phyloP scores from a whole-genome alignment of 306 rosid species.

The Dryas octopetala region DNA sequence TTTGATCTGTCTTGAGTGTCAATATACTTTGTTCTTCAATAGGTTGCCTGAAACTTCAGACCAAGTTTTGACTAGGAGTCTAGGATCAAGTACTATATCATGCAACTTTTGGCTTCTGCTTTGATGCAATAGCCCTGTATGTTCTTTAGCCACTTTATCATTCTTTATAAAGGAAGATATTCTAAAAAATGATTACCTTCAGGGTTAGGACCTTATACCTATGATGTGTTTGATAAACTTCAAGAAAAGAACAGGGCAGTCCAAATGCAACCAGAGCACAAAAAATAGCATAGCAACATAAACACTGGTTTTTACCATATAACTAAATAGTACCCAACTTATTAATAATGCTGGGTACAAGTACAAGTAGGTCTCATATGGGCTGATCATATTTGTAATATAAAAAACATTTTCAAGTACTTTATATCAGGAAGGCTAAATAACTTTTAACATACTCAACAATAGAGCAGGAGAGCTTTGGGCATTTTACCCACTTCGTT shows the following conservation, averaged over 20 bases:
- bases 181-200: no score
- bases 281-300: neutral
- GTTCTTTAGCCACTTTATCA: neutral
- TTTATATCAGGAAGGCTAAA: neutral
- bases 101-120: neutral
- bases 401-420: neutral
- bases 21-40: neutral
- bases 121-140: neutral
- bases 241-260: neutral
- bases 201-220: neutral
- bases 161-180: neutral
- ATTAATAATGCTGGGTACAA: neutral
- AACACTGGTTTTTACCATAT: constrained; percentile 1
- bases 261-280: neutral
- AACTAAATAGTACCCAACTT: neutral
- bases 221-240: neutral
- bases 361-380: neutral
- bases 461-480: neutral
- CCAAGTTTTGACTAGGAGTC: no score
- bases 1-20: constrained; percentile 1
- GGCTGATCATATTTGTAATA: neutral
- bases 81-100: no score
- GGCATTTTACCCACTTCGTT: neutral
- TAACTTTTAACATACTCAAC: neutral
- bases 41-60: neutral